Evolutionary conservation across 495 filamentous ascomycete species (phyloP).

Genomic region (Podospora bellae-mahoneyi): DNA sequence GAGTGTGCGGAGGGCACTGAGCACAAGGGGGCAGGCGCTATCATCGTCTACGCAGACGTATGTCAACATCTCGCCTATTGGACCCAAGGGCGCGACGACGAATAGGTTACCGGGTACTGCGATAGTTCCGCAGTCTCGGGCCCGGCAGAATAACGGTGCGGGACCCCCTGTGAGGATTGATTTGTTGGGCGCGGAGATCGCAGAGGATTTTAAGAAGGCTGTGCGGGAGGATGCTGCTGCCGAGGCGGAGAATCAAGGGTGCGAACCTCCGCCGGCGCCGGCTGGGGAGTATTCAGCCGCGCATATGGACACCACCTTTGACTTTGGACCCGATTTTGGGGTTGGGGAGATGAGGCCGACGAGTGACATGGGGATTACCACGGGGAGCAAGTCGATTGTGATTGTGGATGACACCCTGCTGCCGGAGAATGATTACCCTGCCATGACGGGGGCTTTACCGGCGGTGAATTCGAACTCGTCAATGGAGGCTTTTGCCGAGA

Average conservation of each 20-base stretch:
- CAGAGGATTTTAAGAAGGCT: slow-evolving; percentile 67
- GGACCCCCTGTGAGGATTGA: slow-evolving; percentile 61
- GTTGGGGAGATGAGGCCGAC: slow-evolving; percentile 30
- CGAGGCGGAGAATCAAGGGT: slow-evolving; percentile 36
- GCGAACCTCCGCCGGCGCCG: slow-evolving; percentile 15
- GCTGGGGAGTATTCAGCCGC: slow-evolving; percentile 38
- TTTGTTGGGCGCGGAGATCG: slow-evolving; percentile 71
- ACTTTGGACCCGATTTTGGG: slow-evolving; percentile 11
- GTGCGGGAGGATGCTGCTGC: slow-evolving; percentile 55
- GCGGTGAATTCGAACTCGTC: slow-evolving; percentile 37
- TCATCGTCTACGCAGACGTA: slow-evolving; percentile 46
- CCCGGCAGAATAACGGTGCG: slow-evolving; percentile 37
- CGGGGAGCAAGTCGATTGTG: slow-evolving; percentile 79
- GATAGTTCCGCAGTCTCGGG: slow-evolving; percentile 51
- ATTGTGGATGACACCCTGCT: slow-evolving; percentile 71
- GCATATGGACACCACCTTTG: slow-evolving; percentile 35
- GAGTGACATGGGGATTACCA: slow-evolving; percentile 59
- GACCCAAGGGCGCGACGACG: slow-evolving; percentile 47
- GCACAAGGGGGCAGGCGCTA: slow-evolving; percentile 56
- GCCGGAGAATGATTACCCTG: slow-evolving; percentile 34
- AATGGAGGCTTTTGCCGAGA: slow-evolving; percentile 48
- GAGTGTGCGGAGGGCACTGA: slow-evolving; percentile 81
- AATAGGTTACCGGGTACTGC: slow-evolving; percentile 53
- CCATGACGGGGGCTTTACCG: slow-evolving; percentile 48
- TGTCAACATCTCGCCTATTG: slow-evolving; percentile 50